Percentiles rank a stretch among this genome's conserved stretches.
phyloP scores from a whole-genome alignment of 2,329 filamentous ascomycete species.

The Alternaria sp. region DNA sequence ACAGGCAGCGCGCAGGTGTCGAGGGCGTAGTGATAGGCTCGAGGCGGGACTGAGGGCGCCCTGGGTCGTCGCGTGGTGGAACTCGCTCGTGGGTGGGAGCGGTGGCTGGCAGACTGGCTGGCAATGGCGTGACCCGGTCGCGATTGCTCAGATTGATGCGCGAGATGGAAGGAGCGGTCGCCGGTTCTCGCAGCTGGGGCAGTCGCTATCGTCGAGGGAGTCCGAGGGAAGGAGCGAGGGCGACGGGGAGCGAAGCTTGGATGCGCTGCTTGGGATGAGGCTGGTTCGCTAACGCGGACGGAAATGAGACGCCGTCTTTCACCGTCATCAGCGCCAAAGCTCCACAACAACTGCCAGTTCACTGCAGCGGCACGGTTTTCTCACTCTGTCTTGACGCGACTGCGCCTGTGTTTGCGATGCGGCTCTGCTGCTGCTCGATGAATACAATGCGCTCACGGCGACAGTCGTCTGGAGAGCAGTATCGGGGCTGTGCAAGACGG shows the following conservation, averaged over 20 bases:
- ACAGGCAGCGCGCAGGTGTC: slow-evolving; percentile 18
- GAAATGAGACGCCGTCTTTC: slow-evolving; percentile 45
- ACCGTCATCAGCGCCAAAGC: slow-evolving; percentile 35
- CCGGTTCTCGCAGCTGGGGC: slow-evolving; percentile 29
- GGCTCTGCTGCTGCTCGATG: slow-evolving; percentile 10
- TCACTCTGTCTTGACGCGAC: slow-evolving; percentile 11
- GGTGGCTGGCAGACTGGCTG: slow-evolving; percentile 19
- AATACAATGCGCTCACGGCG: slow-evolving; percentile 8
- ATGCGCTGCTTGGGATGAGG: slow-evolving; percentile 41
- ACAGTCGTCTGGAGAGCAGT: slow-evolving; percentile 1
- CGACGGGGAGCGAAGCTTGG: slow-evolving; percentile 24
- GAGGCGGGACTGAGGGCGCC: slow-evolving; percentile 8
- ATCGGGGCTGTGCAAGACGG: slow-evolving; percentile 25
- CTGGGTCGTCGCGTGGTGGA: slow-evolving; percentile 17
- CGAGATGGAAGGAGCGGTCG: slow-evolving; percentile 36
- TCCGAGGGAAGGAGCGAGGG: slow-evolving; percentile 31
- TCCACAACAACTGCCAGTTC: slow-evolving; percentile 22
- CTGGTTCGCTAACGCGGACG: slow-evolving; percentile 45
- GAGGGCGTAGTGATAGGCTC: slow-evolving; percentile 19
- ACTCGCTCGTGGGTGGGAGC: slow-evolving; percentile 18
- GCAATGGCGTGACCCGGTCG: slow-evolving; percentile 21
- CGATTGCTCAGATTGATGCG: slow-evolving; percentile 31
- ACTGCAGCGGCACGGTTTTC: slow-evolving; percentile 5
- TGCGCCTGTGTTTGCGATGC: slow-evolving; percentile 17
- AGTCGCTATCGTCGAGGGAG: slow-evolving; percentile 26